These are phyloP conservation scores for Solanum lycopersicoides DNA, from an alignment of 257 asterid genomes.

Conservation along the genomic window DNA sequence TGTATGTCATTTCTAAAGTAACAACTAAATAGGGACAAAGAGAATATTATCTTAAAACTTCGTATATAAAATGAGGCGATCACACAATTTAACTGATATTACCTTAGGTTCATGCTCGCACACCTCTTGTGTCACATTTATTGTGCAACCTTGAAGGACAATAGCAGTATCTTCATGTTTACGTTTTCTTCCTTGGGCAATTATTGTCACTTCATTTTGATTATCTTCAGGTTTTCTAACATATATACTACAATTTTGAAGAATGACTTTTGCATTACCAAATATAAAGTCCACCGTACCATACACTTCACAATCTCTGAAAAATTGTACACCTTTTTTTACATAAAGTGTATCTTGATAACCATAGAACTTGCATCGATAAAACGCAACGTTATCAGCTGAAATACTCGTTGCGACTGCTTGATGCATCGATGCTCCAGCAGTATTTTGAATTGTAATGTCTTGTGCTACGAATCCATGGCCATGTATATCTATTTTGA, in stretches of 20 bases:
- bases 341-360: slow-evolving; percentile 6
- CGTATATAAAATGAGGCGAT: background rate
- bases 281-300: slow-evolving; percentile 11
- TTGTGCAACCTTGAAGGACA: background rate
- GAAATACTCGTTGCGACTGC: background rate
- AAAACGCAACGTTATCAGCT: background rate
- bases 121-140: background rate
- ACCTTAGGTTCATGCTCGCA: background rate
- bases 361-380: background rate
- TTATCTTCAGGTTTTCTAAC: background rate
- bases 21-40: too few relatives aligned
- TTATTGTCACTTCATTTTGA: background rate
- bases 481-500: background rate
- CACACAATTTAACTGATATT: background rate
- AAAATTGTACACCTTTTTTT: background rate
- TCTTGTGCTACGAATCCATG: background rate
- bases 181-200: background rate
- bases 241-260: background rate
- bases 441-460: background rate
- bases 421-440: background rate
- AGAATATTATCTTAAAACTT: background rate
- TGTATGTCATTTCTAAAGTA: too few relatives aligned
- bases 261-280: background rate
- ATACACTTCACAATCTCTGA: background rate
- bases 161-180: background rate